phyloP scores from a whole-genome alignment of 352 stramenopile species.

The Phytopythium oedochilum region DNA sequence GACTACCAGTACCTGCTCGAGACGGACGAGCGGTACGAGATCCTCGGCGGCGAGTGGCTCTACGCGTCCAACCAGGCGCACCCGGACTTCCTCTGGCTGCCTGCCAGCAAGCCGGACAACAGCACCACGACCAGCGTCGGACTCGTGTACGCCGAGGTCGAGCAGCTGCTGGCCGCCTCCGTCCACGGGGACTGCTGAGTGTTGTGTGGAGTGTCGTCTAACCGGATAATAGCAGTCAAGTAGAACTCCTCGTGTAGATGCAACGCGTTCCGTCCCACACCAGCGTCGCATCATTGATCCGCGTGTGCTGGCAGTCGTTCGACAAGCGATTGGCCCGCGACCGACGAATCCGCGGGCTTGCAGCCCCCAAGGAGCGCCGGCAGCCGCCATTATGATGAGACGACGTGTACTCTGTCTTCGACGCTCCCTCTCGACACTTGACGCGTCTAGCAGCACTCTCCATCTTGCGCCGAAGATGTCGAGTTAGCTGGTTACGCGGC shows the following conservation, averaged over 20 bases:
- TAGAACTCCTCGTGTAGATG: too few species aligned
- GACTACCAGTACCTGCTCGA: constrained; percentile 74
- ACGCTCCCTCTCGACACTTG: too few species aligned
- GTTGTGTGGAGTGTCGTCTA: neutral
- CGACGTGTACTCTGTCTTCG: too few species aligned
- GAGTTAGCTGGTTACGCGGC: too few species aligned
- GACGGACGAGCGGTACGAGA: constrained; percentile 50
- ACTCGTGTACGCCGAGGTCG: constrained; percentile 43
- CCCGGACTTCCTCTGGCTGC: constrained; percentile 74
- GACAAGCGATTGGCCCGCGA: neutral
- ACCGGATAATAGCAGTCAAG: neutral
- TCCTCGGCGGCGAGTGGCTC: constrained; percentile 72
- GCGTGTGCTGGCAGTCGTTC: neutral
- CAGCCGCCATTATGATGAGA: too few species aligned
- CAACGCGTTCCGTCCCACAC: too few species aligned
- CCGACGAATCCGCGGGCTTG: neutral
- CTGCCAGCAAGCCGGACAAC: constrained; percentile 30
- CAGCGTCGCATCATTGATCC: neutral
- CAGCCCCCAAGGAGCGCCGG: too few species aligned
- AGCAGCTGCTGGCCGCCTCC: constrained; percentile 34
- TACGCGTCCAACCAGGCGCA: constrained; percentile 43
- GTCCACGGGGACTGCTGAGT: constrained; percentile 16
- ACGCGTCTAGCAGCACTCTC: too few species aligned
- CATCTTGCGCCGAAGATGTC: too few species aligned
- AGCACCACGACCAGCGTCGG: constrained; percentile 32